Conservation (phyloP, 163 green algal species). For the Trebouxia gelatinosa region DNA sequence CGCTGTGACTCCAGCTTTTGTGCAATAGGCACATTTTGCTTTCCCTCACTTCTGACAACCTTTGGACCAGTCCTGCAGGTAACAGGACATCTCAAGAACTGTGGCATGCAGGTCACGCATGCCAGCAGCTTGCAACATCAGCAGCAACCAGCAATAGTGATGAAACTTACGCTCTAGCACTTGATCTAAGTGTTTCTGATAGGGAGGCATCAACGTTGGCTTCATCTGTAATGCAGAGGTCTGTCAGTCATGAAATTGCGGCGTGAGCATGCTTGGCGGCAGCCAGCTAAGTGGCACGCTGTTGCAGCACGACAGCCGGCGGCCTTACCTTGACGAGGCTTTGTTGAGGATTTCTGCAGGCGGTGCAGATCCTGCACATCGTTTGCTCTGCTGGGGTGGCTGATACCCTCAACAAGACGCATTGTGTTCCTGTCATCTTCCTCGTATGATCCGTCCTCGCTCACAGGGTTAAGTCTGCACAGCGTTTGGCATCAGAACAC, state of each 20-base stretch:
- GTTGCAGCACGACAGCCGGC: neutral
- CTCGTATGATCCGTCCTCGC: constrained; percentile 9
- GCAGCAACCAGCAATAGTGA: neutral
- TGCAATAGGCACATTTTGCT: constrained; percentile 18
- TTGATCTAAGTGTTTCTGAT: constrained; percentile 47
- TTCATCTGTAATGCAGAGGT: constrained; percentile 33
- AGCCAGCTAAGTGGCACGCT: no score
- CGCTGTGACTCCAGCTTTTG: constrained; percentile 35
- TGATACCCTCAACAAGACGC: constrained; percentile 37
- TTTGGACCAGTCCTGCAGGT: constrained; percentile 31
- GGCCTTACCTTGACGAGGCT: constrained; percentile 34
- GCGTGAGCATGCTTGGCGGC: no score
- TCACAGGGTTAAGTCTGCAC: constrained; percentile 11
- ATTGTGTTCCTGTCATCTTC: constrained; percentile 30
- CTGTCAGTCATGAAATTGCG: neutral
- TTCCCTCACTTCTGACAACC: constrained; percentile 31
- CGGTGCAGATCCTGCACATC: constrained; percentile 57
- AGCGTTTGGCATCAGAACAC: no score
- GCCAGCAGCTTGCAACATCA: neutral
- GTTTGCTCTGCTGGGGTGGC: constrained; percentile 39
- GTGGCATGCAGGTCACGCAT: no score
- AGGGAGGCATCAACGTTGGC: constrained; percentile 43
- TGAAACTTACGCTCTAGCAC: constrained; percentile 33
- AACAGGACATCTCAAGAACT: no score
- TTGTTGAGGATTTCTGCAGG: constrained; percentile 59